These are phyloP conservation scores for Gremmenia infestans DNA, from an alignment of 2,329 filamentous ascomycete genomes.

Conservation along the genomic window DNA sequence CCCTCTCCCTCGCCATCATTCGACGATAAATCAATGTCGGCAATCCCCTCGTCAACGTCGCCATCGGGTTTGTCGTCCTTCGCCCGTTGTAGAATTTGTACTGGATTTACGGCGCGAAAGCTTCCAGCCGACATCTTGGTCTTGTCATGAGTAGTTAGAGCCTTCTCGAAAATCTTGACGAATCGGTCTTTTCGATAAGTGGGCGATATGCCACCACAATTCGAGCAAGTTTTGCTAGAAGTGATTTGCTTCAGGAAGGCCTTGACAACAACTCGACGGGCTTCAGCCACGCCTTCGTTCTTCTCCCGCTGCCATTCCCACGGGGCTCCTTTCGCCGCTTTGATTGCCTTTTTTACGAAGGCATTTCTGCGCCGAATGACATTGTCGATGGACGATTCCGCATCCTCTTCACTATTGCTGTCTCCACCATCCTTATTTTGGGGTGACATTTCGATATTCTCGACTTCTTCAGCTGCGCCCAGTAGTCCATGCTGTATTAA, in stretches of 20 bases:
- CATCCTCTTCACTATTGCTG: constrained; percentile 24
- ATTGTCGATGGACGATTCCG: constrained; percentile 37
- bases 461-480: constrained; percentile 54
- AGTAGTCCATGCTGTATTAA: constrained; percentile 81
- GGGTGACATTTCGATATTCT: constrained; percentile 29
- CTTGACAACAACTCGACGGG: constrained; percentile 70
- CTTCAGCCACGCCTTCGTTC: constrained; percentile 77
- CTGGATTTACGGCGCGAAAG: constrained; percentile 42
- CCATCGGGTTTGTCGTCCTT: constrained; percentile 31
- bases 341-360: constrained; percentile 71
- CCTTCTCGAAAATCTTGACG: constrained; percentile 89
- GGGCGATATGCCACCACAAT: constrained; percentile 67
- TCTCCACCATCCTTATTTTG: constrained; percentile 17
- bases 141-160: constrained; percentile 68
- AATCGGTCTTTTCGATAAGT: constrained; percentile 83
- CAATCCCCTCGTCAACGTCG: constrained; percentile 60
- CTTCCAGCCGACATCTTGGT: constrained; percentile 67
- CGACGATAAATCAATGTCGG: constrained; percentile 54
- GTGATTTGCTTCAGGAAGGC: constrained; percentile 74
- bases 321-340: constrained; percentile 43
- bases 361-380: constrained; percentile 52
- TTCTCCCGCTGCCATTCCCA: constrained; percentile 50
- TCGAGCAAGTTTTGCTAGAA: constrained; percentile 63
- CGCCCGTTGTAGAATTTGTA: constrained; percentile 35
- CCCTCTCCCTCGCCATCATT: constrained; percentile 39